Conservation (phyloP, 2,329 filamentous ascomycete genomes). For the Trichophyton simii region DNA sequence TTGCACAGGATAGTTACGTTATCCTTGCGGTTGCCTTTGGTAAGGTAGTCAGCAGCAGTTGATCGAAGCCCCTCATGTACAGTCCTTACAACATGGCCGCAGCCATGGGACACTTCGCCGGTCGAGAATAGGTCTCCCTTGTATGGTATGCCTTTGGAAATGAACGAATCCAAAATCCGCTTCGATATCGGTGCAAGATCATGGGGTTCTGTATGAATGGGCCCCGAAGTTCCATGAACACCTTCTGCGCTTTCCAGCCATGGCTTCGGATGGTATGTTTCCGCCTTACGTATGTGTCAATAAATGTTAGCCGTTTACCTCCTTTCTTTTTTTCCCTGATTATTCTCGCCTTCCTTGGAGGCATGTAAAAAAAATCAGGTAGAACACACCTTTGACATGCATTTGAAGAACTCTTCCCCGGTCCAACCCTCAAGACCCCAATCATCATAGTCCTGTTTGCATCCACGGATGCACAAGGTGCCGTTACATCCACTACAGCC, state of each 20-base stretch:
- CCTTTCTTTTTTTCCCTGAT: not conserved
- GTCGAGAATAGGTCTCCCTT: slow-evolving; percentile 49
- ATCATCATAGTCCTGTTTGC: slow-evolving; percentile 33
- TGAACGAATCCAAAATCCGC: slow-evolving; percentile 42
- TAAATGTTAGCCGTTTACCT: not conserved
- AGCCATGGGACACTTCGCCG: slow-evolving; percentile 41
- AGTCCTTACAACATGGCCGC: slow-evolving; percentile 43
- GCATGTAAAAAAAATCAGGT: not conserved
- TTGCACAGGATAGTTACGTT: slow-evolving; percentile 41
- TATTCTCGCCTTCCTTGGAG: not conserved
- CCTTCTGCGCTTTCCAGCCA: slow-evolving; percentile 42
- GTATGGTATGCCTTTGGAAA: slow-evolving; percentile 43
- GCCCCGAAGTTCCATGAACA: slow-evolving; percentile 41
- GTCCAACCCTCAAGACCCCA: slow-evolving; percentile 43
- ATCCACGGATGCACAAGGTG: slow-evolving; percentile 33
- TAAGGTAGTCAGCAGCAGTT: slow-evolving; percentile 44
- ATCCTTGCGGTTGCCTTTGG: slow-evolving; percentile 28
- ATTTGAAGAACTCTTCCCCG: slow-evolving; percentile 45
- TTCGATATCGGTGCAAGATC: slow-evolving; percentile 48
- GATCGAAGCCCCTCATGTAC: slow-evolving; percentile 42
- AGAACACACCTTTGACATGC: slow-evolving; percentile 40
- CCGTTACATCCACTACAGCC: slow-evolving; percentile 35
- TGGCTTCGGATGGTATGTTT: slow-evolving; percentile 46
- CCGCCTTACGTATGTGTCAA: slow-evolving; percentile 28
- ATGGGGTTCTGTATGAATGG: slow-evolving; percentile 45